A percentile compares a stretch with the other conserved stretches of the same genome.
These are phyloP conservation scores for Heritiera littoralis DNA, from an alignment of 345 rosid genomes.

Conservation along the genomic window DNA sequence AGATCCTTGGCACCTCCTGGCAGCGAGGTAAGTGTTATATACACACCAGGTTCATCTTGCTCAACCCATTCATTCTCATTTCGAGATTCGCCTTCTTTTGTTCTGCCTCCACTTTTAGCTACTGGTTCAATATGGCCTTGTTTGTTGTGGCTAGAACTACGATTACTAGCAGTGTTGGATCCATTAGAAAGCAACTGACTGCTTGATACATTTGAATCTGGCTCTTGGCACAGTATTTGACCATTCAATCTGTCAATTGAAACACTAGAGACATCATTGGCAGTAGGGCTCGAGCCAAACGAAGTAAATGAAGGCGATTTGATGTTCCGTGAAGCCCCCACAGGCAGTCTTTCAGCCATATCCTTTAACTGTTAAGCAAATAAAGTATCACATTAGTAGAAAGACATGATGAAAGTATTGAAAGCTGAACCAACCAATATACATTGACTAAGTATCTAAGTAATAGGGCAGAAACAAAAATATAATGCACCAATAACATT, in stretches of 20 bases:
- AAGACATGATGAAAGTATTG: not conserved
- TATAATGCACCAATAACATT: not conserved
- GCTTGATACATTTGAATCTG: slow-evolving; percentile 45
- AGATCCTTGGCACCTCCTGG: slow-evolving; percentile 91
- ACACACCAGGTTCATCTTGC: slow-evolving; percentile 97
- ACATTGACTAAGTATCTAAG: not conserved
- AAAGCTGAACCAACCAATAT: not conserved
- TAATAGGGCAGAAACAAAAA: not conserved
- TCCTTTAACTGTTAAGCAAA: slow-evolving; percentile 59
- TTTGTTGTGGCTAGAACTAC: slow-evolving; percentile 45
- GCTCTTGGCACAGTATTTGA: slow-evolving; percentile 42
- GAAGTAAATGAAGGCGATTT: slow-evolving; percentile 59
- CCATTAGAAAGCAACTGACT: slow-evolving; percentile 58
- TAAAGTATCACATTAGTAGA: slow-evolving; percentile 27
- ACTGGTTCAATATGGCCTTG: slow-evolving; percentile 61
- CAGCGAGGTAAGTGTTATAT: slow-evolving; percentile 84
- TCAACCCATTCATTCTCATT: slow-evolving; percentile 90
- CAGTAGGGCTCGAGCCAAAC: slow-evolving; percentile 60
- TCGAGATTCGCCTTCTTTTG: slow-evolving; percentile 64
- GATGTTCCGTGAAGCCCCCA: slow-evolving; percentile 51
- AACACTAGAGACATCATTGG: slow-evolving; percentile 43
- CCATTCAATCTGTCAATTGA: slow-evolving; percentile 47
- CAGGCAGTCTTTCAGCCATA: slow-evolving; percentile 92
- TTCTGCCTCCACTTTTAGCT: slow-evolving; percentile 56
- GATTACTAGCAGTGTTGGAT: slow-evolving; percentile 46